Base-by-base conservation (phyloP, 1,284 basidiomycete genomes). In the Salmacisia buchloeana region DNA sequence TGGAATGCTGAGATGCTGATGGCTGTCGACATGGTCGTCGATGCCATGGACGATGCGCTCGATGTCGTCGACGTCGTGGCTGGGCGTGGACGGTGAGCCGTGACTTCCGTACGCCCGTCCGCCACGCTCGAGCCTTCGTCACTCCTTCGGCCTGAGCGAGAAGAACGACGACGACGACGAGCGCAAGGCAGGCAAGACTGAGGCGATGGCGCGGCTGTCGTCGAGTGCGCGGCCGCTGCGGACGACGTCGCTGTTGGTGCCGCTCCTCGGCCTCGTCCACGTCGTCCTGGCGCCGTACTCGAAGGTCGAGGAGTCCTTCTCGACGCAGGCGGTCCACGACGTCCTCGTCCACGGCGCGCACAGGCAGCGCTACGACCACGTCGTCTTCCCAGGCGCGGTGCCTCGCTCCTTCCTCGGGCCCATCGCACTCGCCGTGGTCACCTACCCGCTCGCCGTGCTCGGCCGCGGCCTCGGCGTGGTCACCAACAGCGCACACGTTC, bases 221-320 rank as follows among this genome's bases (percentile, higher is more conserved):
- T 21, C 10, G n/a, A n/a, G n/a, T n/a, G n/a, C n/a, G 39, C 49
- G 38, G 7, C 61, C 3, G 25, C 31, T 18, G 41, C 36, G 39
- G 56, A 58, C 41, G 58, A 62, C 39, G 6, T 49, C 21, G n/a
- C 69, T 83, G 39, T 72, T 87, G 3, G 80, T 91, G 5, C 78
- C 89, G 43, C 70, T 81, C 0, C 83, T 86, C 29, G 83, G 84
- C 46, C 87, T 85, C 82, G 66, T 80, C 0, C 89, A 94, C 72
- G 87, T 93, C 60, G 69, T 89, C 4, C 80, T 91, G 4, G 85
- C 90, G 2, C 94, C 94, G 0, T 94, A 89, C 79, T 91, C 90
- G 2, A 98, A 98, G 82, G 94, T 98, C 41, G 96, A 98, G 80
- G 94, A 98, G 82, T 91, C 89, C 76, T 97, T 97, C 83, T 93